Conservation (phyloP, 768 basidiomycete genomes). For the Phaffia tasmanica region DNA sequence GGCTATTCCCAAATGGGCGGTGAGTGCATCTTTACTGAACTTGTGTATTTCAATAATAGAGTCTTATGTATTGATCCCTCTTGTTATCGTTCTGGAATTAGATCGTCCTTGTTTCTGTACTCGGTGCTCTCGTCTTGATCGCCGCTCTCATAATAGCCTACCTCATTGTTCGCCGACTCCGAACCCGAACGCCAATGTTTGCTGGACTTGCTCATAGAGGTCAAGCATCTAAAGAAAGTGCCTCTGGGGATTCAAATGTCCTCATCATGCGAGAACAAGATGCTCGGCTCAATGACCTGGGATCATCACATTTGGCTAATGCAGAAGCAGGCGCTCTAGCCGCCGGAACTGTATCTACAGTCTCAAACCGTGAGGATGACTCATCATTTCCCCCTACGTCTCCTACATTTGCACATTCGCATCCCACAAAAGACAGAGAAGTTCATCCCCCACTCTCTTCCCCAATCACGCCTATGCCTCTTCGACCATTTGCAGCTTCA, state of each 20-base stretch:
- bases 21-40: not conserved
- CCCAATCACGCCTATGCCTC: too few species aligned
- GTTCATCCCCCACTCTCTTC: not conserved
- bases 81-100: not conserved
- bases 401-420: not conserved
- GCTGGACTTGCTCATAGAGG: not conserved
- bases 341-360: not conserved
- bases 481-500: not conserved
- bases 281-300: not conserved
- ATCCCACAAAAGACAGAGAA: not conserved
- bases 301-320: not conserved
- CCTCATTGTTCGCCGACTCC: constrained; percentile 19
- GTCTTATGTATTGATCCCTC: not conserved
- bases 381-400: not conserved
- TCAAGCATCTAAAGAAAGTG: not conserved
- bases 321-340: not conserved
- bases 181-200: not conserved
- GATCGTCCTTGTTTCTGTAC: constrained; percentile 23
- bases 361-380: not conserved
- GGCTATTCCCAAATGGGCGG: constrained; percentile 19
- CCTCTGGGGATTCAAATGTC: constrained; percentile 1
- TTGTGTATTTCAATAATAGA: not conserved
- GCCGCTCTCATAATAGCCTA: constrained; percentile 13
- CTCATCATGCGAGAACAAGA: constrained; percentile 3
- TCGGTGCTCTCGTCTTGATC: constrained; percentile 22